Evolutionary conservation across 164 flowering plant species (phyloP).

Genomic region (Taxillus chinensis): DNA sequence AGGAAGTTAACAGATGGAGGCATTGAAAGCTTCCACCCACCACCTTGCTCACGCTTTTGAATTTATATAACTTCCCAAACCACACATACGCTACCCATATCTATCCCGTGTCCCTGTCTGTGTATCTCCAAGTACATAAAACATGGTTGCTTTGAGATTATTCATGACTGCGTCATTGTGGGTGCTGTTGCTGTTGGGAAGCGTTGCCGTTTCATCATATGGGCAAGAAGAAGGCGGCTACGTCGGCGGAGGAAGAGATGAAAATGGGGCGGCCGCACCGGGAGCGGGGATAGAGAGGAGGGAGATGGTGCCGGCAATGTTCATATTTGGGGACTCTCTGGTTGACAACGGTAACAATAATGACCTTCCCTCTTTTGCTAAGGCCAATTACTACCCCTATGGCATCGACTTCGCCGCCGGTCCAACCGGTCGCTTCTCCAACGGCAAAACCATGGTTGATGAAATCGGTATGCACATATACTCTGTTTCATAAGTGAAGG

Average conservation of each 20-base stretch:
- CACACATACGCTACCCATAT: neutral
- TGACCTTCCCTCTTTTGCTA: conserved; percentile 69
- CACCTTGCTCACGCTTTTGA: conserved; percentile 9
- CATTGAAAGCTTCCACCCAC: conserved; percentile 28
- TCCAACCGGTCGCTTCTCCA: conserved; percentile 84
- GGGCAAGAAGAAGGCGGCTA: too few relatives aligned
- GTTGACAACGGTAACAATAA: conserved; percentile 85
- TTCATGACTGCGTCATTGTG: neutral
- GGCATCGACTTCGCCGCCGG: conserved; percentile 84
- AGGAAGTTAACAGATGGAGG: conserved; percentile 20
- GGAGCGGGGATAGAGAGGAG: conserved; percentile 7
- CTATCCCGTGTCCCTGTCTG: conserved; percentile 4
- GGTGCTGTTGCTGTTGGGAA: conserved; percentile 1
- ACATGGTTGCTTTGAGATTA: too few relatives aligned
- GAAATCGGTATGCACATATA: conserved; percentile 30
- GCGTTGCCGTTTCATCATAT: neutral
- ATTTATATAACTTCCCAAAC: neutral
- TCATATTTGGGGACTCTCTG: conserved; percentile 71
- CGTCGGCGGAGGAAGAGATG: conserved; percentile 3
- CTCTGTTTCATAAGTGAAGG: too few relatives aligned
- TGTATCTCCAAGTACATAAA: conserved; percentile 9
- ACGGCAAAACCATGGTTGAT: conserved; percentile 84
- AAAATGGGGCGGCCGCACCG: conserved; percentile 11
- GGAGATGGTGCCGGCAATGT: conserved; percentile 62
- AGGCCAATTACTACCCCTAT: conserved; percentile 83